Percentiles rank a stretch among this genome's conserved stretches.
These are phyloP conservation scores for Besnoitia besnoiti DNA, from an alignment of 169 alveolate species.

Conservation along the genomic window DNA sequence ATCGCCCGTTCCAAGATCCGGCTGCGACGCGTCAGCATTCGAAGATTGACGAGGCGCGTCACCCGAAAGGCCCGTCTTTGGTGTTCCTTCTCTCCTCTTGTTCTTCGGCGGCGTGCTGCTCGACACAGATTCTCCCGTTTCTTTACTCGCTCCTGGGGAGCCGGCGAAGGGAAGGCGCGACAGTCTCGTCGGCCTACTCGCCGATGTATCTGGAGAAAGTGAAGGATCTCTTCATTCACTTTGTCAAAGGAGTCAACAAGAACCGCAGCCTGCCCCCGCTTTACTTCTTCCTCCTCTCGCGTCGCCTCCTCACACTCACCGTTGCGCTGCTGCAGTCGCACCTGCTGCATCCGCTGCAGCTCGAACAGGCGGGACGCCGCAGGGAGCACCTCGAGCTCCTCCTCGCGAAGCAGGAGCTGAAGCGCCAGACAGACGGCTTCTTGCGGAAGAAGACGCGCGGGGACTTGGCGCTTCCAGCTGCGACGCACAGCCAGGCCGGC, in stretches of 20 bases:
- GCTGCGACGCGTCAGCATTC: constrained; percentile 35
- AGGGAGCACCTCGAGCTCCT: constrained; percentile 45
- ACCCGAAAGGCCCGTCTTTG: constrained; percentile 59
- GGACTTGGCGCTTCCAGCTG: too few relatives aligned
- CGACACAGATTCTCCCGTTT: neutral
- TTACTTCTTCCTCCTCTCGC: constrained; percentile 35
- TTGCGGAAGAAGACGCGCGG: neutral
- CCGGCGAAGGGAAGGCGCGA: constrained; percentile 20
- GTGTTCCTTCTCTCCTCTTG: constrained; percentile 33
- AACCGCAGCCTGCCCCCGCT: constrained; percentile 23
- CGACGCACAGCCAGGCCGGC: too few relatives aligned
- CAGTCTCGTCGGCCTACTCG: constrained; percentile 48
- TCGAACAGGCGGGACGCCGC: constrained; percentile 44
- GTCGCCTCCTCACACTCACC: constrained; percentile 55
- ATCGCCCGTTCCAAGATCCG: constrained; percentile 42
- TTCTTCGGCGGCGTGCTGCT: neutral
- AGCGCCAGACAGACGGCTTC: constrained; percentile 9
- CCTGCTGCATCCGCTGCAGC: constrained; percentile 55
- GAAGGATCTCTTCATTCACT: constrained; percentile 56
- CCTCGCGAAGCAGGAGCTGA: constrained; percentile 59
- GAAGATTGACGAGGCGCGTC: constrained; percentile 60
- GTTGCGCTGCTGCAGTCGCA: constrained; percentile 59
- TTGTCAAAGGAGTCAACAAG: constrained; percentile 44
- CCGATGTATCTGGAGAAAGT: constrained; percentile 47
- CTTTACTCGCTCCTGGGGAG: constrained; percentile 19